phyloP scores from a whole-genome alignment of 768 basidiomycete genomes.

The Hortiboletus campestris region DNA sequence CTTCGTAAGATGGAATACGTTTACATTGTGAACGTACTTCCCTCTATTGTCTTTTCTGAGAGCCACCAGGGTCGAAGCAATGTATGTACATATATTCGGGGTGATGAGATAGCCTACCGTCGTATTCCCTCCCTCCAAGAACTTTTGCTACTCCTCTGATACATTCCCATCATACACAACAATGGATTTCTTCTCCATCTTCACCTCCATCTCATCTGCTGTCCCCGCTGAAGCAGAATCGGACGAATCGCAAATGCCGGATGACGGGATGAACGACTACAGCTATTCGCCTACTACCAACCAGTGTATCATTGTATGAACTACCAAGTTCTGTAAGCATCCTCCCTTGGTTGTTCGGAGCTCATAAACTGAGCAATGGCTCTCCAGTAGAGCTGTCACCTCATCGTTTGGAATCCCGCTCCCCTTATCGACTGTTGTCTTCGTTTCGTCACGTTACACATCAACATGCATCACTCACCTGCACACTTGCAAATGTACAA shows the following conservation, averaged over 20 bases:
- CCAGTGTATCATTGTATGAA: conserved; percentile 20
- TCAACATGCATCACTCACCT: neutral
- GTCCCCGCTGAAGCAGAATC: neutral
- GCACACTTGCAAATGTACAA: neutral
- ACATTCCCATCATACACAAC: neutral
- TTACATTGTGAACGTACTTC: too few species aligned
- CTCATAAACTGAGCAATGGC: neutral
- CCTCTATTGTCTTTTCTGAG: conserved; percentile 15
- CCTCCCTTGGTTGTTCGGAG: neutral
- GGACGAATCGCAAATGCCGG: conserved; percentile 11
- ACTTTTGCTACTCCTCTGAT: conserved; percentile 3
- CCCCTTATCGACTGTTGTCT: neutral
- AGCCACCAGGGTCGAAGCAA: neutral
- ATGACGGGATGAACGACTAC: neutral
- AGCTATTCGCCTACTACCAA: too few species aligned
- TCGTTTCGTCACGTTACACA: neutral
- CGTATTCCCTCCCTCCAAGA: conserved; percentile 4
- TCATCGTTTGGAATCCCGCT: neutral
- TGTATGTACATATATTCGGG: conserved; percentile 13
- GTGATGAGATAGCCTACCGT: neutral
- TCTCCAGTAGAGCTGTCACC: neutral
- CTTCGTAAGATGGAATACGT: too few species aligned
- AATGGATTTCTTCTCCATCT: conserved; percentile 20
- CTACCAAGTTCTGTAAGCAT: conserved; percentile 9
- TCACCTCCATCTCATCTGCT: neutral